Evolutionary conservation across 2,329 filamentous ascomycete genomes (phyloP).

Genomic region (Colletotrichum tropicicola): DNA sequence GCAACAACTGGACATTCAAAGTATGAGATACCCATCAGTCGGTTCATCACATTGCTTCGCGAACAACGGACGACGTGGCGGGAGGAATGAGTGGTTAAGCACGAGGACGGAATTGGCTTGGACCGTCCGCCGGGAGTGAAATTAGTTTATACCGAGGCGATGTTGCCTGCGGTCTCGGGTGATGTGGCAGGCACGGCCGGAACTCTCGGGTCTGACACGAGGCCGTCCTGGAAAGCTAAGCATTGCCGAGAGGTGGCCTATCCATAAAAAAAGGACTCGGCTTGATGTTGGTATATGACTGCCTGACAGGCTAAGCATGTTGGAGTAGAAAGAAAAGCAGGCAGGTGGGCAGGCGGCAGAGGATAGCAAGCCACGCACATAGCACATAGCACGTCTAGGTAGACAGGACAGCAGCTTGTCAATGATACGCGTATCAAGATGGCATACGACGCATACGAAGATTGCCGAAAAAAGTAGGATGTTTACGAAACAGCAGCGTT

Average conservation of each 20-base stretch:
- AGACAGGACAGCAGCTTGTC: constrained; percentile 14
- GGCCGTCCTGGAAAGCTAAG: constrained; percentile 2
- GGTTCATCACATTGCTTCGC: constrained; percentile 27
- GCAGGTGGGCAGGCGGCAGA: background rate
- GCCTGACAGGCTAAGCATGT: constrained; percentile 18
- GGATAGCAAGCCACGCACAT: constrained; percentile 2
- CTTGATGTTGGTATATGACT: constrained; percentile 13
- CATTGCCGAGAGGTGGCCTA: background rate
- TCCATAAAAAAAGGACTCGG: background rate
- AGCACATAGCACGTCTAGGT: background rate
- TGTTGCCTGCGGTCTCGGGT: background rate
- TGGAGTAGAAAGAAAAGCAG: background rate
- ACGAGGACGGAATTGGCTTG: background rate
- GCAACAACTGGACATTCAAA: constrained; percentile 21
- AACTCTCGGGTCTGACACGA: constrained; percentile 11
- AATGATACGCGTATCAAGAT: constrained; percentile 25
- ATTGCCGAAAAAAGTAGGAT: background rate
- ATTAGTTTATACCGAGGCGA: constrained; percentile 10
- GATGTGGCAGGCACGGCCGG: constrained; percentile 8
- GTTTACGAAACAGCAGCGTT: background rate
- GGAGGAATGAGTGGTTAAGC: background rate
- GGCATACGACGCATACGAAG: background rate
- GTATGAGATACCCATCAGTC: constrained; percentile 29
- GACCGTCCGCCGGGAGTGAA: background rate
- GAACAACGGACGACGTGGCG: constrained; percentile 5